Percentiles rank a stretch among this genome's conserved stretches.
Conservation (phyloP, 1,284 basidiomycete genomes). For the Malassezia restricta region DNA sequence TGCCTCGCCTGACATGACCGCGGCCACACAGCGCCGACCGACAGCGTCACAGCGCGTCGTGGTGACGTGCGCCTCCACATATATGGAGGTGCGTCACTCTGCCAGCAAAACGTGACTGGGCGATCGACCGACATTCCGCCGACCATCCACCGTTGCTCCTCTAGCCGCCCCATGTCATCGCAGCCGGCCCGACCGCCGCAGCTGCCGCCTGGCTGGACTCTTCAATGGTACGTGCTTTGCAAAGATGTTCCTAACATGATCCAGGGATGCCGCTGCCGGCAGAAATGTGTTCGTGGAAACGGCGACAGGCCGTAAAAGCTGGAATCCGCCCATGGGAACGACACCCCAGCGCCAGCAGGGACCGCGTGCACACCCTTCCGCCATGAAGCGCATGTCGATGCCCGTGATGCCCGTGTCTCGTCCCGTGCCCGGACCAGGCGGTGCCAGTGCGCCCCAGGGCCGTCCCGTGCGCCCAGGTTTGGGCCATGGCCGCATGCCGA, state of each 20-base stretch:
- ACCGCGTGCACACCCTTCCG: conserved; percentile 35
- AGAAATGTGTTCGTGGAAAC: conserved; percentile 65
- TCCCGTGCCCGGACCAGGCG: not conserved
- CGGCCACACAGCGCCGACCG: not conserved
- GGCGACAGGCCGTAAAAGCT: conserved; percentile 45
- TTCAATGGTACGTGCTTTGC: conserved; percentile 60
- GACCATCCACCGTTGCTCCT: not conserved
- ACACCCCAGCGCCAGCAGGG: conserved; percentile 19
- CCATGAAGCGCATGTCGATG: conserved; percentile 42
- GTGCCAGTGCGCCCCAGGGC: not conserved
- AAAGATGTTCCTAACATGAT: not conserved
- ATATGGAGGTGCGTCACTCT: conserved; percentile 12
- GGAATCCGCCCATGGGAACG: conserved; percentile 37
- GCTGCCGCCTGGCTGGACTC: conserved; percentile 74
- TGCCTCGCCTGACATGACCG: conserved; percentile 25
- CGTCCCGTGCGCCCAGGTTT: not conserved
- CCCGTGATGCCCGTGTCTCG: conserved; percentile 15
- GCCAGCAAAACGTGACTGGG: not conserved
- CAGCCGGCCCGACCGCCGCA: conserved; percentile 19
- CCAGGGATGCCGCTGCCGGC: conserved; percentile 67
- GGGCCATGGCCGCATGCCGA: not conserved
- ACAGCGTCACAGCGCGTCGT: not conserved
- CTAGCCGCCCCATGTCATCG: conserved; percentile 14
- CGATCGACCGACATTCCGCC: no score
- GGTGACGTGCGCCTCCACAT: no score